Conservation (phyloP, 805 yeast species). For the Yarrowia porcina region DNA sequence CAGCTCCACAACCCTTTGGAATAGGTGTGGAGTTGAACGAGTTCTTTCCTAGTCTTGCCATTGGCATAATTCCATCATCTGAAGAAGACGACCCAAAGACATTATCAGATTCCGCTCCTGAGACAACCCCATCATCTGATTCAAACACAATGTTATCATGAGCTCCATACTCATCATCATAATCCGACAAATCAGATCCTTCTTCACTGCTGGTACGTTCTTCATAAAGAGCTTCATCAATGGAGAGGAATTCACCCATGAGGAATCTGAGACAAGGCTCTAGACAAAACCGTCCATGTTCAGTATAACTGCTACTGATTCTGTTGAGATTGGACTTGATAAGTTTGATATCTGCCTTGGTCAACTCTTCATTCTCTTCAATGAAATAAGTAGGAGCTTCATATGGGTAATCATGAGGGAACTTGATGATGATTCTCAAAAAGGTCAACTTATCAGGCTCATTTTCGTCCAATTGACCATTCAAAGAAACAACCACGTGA, state of each 20-base stretch:
- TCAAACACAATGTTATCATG: conserved; percentile 31
- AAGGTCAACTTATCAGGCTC: conserved; percentile 51
- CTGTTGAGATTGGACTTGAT: conserved; percentile 52
- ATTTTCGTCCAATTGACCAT: conserved; percentile 67
- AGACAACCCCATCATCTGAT: conserved; percentile 35
- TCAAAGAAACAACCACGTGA: conserved; percentile 65
- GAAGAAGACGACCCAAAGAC: conserved; percentile 26
- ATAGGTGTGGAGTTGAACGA: conserved; percentile 77
- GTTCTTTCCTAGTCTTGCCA: background rate
- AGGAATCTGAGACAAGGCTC: conserved; percentile 75
- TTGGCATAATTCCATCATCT: conserved; percentile 16
- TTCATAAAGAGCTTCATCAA: conserved; percentile 10
- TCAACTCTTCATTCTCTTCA: conserved; percentile 75
- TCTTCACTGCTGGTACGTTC: background rate
- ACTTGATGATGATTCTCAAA: conserved; percentile 62
- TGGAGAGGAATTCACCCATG: conserved; percentile 50
- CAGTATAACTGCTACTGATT: conserved; percentile 56
- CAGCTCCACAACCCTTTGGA: conserved; percentile 91
- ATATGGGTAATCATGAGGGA: conserved; percentile 73
- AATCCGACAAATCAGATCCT: conserved; percentile 42
- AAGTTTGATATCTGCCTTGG: conserved; percentile 47
- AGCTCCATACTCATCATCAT: conserved; percentile 35
- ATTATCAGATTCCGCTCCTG: conserved; percentile 33
- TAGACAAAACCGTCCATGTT: conserved; percentile 61
- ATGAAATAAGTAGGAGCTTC: conserved; percentile 57